Evolutionary conservation across 2,329 filamentous ascomycete species (phyloP), one percentile per base, ranked within the genome.

Genomic region (Elsinoe ampelina): DNA sequence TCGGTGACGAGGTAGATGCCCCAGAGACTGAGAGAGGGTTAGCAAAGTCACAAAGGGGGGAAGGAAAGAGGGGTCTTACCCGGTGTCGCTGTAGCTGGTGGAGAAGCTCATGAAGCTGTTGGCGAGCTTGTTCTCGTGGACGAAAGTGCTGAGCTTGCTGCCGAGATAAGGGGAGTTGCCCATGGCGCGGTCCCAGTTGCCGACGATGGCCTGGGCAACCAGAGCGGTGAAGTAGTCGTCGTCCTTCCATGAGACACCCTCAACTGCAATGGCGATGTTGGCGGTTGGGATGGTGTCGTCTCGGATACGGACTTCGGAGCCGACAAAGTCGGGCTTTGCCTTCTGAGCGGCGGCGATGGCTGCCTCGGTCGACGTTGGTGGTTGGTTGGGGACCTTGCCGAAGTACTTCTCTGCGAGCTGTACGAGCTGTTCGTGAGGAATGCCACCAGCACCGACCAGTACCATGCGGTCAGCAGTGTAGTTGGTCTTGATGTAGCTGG

Each of bases 101-200:
- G 91, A 96, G 80, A 98, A 98, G 80, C 89, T 95, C 95, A 98
- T 98, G 82, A 96, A 98, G 83, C 91, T 96, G 80, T 95, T 98
- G 75, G 93, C 93, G 61, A 98, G 83, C 73, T 91, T 86, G 77
- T 97, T 84, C 77, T 95, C 85, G 81, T 95, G 88, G 65, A 98
- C 86, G 69, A 93, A 89, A 63, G 86, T 85, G 80, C 89, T 95
- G 68, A 98, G 89, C 82, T 95, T 96, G 87, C 90, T 95, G 68
- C 95, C 93, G 71, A 96, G 86, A 80, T 96, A 93, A 63, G 91
- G 86, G 59, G 93, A 93, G 75, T 93, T 95, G 71, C 95, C 93
- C 84, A 97, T 92, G 66, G 93, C 88, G 77, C 93, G 93, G 79
- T 98, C 93, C 85, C 95, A 98, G 85, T 98, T 98, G 71, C 93